phyloP scores from a whole-genome alignment of 2,329 filamentous ascomycete species.

The Pseudogymnoascus sp. region DNA sequence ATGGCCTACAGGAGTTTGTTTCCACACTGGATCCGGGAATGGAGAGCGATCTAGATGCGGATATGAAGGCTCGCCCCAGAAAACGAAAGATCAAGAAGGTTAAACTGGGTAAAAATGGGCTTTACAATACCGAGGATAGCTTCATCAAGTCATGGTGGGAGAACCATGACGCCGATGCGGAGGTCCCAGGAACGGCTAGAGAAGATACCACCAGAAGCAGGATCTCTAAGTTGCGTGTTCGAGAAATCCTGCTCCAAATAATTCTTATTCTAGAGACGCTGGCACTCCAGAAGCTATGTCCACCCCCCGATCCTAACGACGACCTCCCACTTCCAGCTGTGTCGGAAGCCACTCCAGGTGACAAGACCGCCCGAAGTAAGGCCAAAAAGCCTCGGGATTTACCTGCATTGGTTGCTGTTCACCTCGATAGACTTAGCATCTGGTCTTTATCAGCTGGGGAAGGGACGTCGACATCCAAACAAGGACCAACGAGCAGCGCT shows the following conservation, averaged over 20 bases:
- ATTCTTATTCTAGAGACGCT: conserved; percentile 71
- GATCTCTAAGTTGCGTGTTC: conserved; percentile 56
- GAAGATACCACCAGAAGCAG: conserved; percentile 49
- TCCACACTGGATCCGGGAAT: conserved; percentile 45
- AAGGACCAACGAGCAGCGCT: conserved; percentile 11
- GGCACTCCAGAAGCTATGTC: conserved; percentile 51
- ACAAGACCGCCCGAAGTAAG: conserved; percentile 20
- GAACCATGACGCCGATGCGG: conserved; percentile 46
- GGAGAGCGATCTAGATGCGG: conserved; percentile 40
- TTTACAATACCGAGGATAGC: conserved; percentile 58
- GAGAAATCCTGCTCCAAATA: conserved; percentile 74
- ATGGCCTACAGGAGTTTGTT: conserved; percentile 56
- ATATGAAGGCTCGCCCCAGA: conserved; percentile 32
- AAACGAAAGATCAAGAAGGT: conserved; percentile 53
- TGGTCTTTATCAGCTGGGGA: conserved; percentile 50
- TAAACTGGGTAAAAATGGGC: conserved; percentile 57
- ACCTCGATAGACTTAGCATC: conserved; percentile 71
- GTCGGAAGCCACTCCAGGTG: conserved; percentile 16
- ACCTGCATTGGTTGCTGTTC: conserved; percentile 57
- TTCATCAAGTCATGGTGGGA: conserved; percentile 64
- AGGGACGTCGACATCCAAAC: conserved; percentile 12
- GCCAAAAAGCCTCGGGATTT: conserved; percentile 45
- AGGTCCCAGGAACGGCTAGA: conserved; percentile 35
- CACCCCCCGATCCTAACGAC: conserved; percentile 26
- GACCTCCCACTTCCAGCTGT: conserved; percentile 24